Percentiles rank a stretch among this genome's conserved stretches.
These are phyloP conservation scores for Lodderomyces theae DNA, from an alignment of 1,139 yeast species.

Conservation along the genomic window DNA sequence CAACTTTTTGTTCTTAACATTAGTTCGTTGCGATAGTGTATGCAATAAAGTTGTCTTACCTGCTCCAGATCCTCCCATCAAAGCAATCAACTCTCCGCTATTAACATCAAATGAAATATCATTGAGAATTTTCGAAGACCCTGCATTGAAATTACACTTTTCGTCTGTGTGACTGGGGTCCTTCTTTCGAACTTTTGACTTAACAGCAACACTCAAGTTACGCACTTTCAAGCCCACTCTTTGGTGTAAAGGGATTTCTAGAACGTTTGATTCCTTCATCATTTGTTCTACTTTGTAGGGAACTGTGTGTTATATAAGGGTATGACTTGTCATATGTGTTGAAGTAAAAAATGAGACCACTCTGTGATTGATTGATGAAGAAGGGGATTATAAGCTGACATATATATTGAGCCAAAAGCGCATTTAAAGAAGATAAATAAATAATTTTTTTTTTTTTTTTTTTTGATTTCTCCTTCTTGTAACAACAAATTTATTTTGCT, in stretches of 20 bases:
- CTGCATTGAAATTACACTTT: constrained; percentile 4
- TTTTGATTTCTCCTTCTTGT: background rate
- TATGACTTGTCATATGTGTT: background rate
- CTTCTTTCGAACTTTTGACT: constrained; percentile 9
- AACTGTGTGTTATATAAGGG: background rate
- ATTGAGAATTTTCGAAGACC: constrained; percentile 25
- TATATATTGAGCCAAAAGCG: background rate
- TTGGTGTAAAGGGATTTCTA: constrained; percentile 21
- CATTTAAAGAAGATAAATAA: too few species aligned
- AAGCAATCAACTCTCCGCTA: constrained; percentile 57
- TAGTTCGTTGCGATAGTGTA: constrained; percentile 62
- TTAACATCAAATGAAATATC: constrained; percentile 56
- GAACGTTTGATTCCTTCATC: constrained; percentile 13
- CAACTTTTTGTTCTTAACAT: constrained; percentile 30
- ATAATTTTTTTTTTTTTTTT: background rate
- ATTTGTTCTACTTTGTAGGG: background rate
- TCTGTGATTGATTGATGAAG: background rate
- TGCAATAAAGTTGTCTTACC: constrained; percentile 84
- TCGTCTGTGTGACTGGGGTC: background rate
- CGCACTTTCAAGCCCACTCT: constrained; percentile 31
- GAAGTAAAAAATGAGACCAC: background rate
- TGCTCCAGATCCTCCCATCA: constrained; percentile 83
- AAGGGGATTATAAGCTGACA: too few species aligned
- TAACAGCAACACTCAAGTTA: constrained; percentile 30
- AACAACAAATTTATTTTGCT: too few species aligned